These are phyloP conservation scores for Pseudisothecium myosuroides DNA, from an alignment of 225 moss, liverwort and hornwort species.

Conservation along the genomic window DNA sequence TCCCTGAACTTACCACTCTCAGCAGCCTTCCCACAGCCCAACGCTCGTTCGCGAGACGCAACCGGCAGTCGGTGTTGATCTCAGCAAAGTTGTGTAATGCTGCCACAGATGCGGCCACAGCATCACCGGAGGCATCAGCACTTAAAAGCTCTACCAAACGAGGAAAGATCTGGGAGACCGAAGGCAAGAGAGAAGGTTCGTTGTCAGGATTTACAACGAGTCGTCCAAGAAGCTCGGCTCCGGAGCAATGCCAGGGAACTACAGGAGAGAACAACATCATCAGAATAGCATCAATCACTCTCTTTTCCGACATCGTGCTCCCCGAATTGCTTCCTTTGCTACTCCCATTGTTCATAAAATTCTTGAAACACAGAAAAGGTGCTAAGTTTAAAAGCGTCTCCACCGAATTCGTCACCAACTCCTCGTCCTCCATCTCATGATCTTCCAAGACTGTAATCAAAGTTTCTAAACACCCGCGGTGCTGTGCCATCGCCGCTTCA, in stretches of 20 bases:
- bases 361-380: constrained; percentile 65
- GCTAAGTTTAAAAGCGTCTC: constrained; percentile 85
- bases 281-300: constrained; percentile 64
- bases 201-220: constrained; percentile 98
- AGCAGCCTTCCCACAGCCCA: constrained; percentile 76
- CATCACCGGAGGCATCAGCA: constrained; percentile 44
- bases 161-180: constrained; percentile 61
- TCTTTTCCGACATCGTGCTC: constrained; percentile 48
- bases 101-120: constrained; percentile 84
- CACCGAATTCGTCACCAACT: constrained; percentile 76
- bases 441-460: constrained; percentile 75
- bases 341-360: constrained; percentile 59
- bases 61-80: constrained; percentile 85
- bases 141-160: constrained; percentile 78
- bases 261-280: constrained; percentile 71
- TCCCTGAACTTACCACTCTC: constrained; percentile 50
- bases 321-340: constrained; percentile 40
- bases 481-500: constrained; percentile 69
- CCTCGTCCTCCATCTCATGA: constrained; percentile 86
- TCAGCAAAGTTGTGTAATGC: constrained; percentile 92
- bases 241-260: constrained; percentile 79
- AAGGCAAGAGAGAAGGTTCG: constrained; percentile 70
- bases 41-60: constrained; percentile 84
- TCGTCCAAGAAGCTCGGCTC: constrained; percentile 80
- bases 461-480: constrained; percentile 59